phyloP scores from a whole-genome alignment of 2,329 filamentous ascomycete genomes.

The Pestalotiopsis fici region DNA sequence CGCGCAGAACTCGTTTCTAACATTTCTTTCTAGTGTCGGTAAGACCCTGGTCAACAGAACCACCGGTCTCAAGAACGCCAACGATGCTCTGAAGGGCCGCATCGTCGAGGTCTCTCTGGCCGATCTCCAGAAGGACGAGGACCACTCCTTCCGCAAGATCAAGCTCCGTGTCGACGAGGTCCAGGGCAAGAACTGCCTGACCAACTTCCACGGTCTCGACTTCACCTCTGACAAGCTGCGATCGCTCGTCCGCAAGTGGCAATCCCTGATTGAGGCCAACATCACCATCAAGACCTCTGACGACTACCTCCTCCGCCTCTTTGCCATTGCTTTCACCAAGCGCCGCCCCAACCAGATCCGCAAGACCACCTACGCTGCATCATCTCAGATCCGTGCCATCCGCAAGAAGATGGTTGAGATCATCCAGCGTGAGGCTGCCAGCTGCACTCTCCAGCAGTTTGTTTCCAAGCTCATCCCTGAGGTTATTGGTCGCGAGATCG shows the following conservation, averaged over 20 bases:
- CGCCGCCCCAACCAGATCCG: constrained; percentile 99
- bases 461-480: constrained; percentile 99
- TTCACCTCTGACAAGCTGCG: constrained; percentile 99
- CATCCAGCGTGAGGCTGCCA: constrained; percentile 92
- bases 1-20: constrained; percentile 18
- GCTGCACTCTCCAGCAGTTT: constrained; percentile 93
- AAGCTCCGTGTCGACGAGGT: constrained; percentile 98
- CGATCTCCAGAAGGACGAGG: constrained; percentile 99
- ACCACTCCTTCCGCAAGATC: constrained; percentile 99
- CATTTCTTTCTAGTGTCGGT: constrained; percentile 74
- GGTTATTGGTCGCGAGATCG: constrained; percentile 98
- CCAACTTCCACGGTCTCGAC: constrained; percentile 99
- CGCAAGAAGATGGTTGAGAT: constrained; percentile 99
- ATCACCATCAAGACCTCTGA: constrained; percentile 99
- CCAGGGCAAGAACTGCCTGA: constrained; percentile 99
- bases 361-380: constrained; percentile 98
- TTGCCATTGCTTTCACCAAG: constrained; percentile 99
- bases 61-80: constrained; percentile 99
- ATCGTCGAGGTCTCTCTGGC: constrained; percentile 99
- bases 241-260: constrained; percentile 99
- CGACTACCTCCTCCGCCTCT: constrained; percentile 98
- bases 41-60: constrained; percentile 99
- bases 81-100: constrained; percentile 97
- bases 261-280: constrained; percentile 98
- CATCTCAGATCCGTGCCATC: constrained; percentile 96